Percentiles rank a stretch among this genome's conserved stretches.
phyloP scores from a whole-genome alignment of 768 basidiomycete genomes.

The Melanogaster broomeanus region DNA sequence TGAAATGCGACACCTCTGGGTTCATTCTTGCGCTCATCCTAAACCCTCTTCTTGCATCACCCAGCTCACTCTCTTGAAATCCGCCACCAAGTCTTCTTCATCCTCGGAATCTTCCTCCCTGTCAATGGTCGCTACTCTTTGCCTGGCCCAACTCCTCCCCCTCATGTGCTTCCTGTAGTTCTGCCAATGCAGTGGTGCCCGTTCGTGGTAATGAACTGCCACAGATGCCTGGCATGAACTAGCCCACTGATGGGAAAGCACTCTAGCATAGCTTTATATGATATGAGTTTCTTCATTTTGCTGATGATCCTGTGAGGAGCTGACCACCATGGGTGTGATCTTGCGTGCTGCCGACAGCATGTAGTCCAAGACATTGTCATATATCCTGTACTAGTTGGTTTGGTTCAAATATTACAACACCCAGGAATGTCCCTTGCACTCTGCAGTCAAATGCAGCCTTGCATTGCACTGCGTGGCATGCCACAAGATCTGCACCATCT shows the following conservation, averaged over 20 bases:
- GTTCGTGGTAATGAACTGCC: constrained; percentile 18
- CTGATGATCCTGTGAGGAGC: constrained; percentile 18
- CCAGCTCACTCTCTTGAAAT: too few species aligned
- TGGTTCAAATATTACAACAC: constrained; percentile 23
- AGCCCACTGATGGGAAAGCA: constrained; percentile 3
- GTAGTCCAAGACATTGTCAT: constrained; percentile 23
- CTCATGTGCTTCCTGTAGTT: neutral
- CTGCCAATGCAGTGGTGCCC: constrained; percentile 19
- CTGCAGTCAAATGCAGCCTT: constrained; percentile 31
- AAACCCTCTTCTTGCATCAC: too few species aligned
- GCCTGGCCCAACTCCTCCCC: too few species aligned
- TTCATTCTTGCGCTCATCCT: too few species aligned
- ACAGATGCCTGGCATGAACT: constrained; percentile 20
- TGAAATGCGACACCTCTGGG: too few species aligned
- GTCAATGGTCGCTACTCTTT: too few species aligned
- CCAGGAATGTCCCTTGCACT: constrained; percentile 7
- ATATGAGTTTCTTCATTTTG: constrained; percentile 21
- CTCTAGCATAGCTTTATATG: constrained; percentile 18
- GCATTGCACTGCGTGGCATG: constrained; percentile 19
- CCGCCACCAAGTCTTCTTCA: too few species aligned
- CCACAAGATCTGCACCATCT: constrained; percentile 24
- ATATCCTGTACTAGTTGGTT: constrained; percentile 36
- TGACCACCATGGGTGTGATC: constrained; percentile 34
- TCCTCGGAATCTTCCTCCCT: too few species aligned
- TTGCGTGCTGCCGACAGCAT: constrained; percentile 28